Evolutionary conservation across 306 rosid genomes (phyloP).

Genomic region (Cicer cuneatum): DNA sequence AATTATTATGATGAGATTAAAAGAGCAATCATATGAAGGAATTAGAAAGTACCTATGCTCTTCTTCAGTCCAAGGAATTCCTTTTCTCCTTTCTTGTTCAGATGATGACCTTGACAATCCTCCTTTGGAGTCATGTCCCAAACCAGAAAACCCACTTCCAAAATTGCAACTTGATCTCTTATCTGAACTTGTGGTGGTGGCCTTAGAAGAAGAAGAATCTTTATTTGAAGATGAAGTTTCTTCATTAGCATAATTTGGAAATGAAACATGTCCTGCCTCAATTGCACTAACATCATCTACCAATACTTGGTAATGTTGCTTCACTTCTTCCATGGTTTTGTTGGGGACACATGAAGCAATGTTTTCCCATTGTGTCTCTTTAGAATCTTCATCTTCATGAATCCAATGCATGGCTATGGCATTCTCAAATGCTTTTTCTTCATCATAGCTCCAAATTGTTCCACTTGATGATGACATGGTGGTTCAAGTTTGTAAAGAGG

Average conservation of each 20-base stretch:
- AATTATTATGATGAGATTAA: neutral
- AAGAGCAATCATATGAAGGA: neutral
- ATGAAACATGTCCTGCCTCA: slow-evolving; percentile 72
- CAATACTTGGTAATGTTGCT: slow-evolving; percentile 71
- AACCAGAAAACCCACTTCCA: slow-evolving; percentile 73
- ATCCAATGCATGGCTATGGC: slow-evolving; percentile 86
- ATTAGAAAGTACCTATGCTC: slow-evolving; percentile 80
- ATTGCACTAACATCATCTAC: slow-evolving; percentile 82
- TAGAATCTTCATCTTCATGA: slow-evolving; percentile 50
- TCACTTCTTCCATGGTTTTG: slow-evolving; percentile 77
- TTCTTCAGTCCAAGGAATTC: slow-evolving; percentile 99
- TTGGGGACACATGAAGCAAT: slow-evolving; percentile 73
- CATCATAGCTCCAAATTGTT: slow-evolving; percentile 79
- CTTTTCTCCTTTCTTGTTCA: slow-evolving; percentile 93
- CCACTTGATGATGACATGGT: slow-evolving; percentile 81
- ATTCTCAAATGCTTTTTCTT: slow-evolving; percentile 90
- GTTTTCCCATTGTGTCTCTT: slow-evolving; percentile 85
- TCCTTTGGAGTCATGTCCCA: slow-evolving; percentile 74
- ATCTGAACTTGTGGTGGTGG: slow-evolving; percentile 53
- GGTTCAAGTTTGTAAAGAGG: slow-evolving; percentile 31
- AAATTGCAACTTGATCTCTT: slow-evolving; percentile 69
- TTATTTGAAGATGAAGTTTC: slow-evolving; percentile 64
- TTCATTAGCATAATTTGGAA: slow-evolving; percentile 66
- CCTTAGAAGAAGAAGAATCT: slow-evolving; percentile 60
- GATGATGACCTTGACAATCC: slow-evolving; percentile 70